Evolutionary conservation across 2,329 filamentous ascomycete species (phyloP), one percentile per base, ranked within the genome.

Genomic region (Trichoderma guizhouense): DNA sequence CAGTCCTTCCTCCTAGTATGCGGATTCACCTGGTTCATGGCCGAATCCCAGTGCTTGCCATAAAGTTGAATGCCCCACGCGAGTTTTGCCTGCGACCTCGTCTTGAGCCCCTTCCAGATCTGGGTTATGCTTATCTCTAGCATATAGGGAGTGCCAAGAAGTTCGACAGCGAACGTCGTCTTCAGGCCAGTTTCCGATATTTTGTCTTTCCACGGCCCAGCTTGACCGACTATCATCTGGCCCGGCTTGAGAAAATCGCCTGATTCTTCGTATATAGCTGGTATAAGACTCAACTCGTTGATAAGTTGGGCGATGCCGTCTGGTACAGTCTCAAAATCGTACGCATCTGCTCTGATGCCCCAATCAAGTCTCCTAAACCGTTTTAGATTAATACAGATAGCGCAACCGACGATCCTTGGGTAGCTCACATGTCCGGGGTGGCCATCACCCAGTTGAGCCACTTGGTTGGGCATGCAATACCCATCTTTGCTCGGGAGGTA

Each of bases 1-100:
- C 79, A 81, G 32, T 80, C 76, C 63, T 77, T 81, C 14, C 75
- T 76, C 15, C 72, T 71, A 11, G 75, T 75, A 21, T 73, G 75
- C 18, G 74, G 71, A 15, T 70, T 77, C 26, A 73, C 68, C 57
- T 78, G 73, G 61, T 81, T 81, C 39, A 82, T 75, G 47, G 75
- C 78, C 62, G 80, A 81, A n/a, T 82, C 81, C 82, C 82, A 83
- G 60, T 82, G 77, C 58, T 73, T 72, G 15, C 78, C 80, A 72
- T 79, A 79, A 18, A 82, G 64, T 39, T 81, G 78, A 24, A 82
- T 70, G 1, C 77, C 76, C 78, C 78, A 81, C 55, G 75, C 78
- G 9, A 74, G 70, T 11, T 78, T 73, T 11, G 79, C 74, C 6
- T 71, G 5, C 7, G 21, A 26, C n/a, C 66, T 18, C 8, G 75